phyloP scores from a whole-genome alignment of 139 green algal species.

The Chlamydomonas schloesseri region DNA sequence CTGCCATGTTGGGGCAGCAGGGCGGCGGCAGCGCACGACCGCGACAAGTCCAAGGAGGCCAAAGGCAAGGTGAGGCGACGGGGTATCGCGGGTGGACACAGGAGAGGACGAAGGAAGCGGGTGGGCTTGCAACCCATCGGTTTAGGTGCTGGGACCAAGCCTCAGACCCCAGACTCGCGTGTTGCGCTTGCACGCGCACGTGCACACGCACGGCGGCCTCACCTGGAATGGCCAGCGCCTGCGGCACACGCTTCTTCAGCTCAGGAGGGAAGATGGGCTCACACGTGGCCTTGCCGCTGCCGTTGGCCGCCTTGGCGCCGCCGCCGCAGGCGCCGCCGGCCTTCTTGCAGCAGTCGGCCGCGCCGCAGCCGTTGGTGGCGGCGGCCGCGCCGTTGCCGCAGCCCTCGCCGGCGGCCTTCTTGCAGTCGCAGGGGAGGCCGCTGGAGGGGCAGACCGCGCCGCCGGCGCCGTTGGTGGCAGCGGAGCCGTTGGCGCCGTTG shows the following conservation, averaged over 20 bases:
- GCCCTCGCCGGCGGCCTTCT: slow-evolving; percentile 2
- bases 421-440: slow-evolving; percentile 85
- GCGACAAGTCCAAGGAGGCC: no score
- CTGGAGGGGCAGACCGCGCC: slow-evolving; percentile 80
- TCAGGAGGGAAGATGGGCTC: slow-evolving; percentile 97
- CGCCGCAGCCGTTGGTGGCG: slow-evolving; percentile 12
- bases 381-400: neutral
- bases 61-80: no score
- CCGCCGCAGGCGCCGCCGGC: slow-evolving; percentile 25
- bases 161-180: no score
- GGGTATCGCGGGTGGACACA: no score
- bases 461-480: neutral
- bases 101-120: no score
- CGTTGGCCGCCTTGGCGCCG: slow-evolving; percentile 2
- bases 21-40: no score
- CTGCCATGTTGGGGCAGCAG: slow-evolving; percentile 53
- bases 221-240: slow-evolving; percentile 68
- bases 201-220: neutral
- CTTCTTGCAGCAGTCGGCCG: slow-evolving; percentile 27
- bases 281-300: slow-evolving; percentile 7
- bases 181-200: no score
- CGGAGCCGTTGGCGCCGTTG: slow-evolving; percentile 38
- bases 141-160: no score
- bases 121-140: no score
- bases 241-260: slow-evolving; percentile 69